Base-by-base conservation (phyloP, 2,329 filamentous ascomycete genomes). In the Ambrosiella xylebori region DNA sequence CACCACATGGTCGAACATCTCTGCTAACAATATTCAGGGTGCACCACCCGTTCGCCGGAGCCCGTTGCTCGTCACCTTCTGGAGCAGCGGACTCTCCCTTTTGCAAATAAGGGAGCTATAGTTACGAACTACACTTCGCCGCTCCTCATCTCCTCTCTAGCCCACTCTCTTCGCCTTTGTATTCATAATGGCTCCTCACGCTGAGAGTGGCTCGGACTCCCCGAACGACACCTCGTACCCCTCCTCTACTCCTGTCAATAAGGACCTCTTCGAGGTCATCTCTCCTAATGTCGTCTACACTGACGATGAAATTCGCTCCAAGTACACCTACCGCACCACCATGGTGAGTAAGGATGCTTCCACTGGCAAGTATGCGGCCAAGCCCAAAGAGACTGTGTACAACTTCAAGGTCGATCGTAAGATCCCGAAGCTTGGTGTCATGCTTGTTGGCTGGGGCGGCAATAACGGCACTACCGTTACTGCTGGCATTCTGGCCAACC, bases 381-480 rank as follows among this genome's bases (percentile, higher is more conserved):
- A 81, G 62, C 93, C 93, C 66, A 86, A 86, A 72, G 86, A 95
- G 74, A 93, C 86, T 62, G 74, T 84, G 65, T 98, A 97, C 71
- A 85, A 96, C 77, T 97, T 98, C 85, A 95, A 95, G 79, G 87
- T 93, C 67, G 86, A 95, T 70, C 88, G 91, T 71, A 87, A 86
- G 72, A 80, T 97, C 61, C 88, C 89, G 72, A 95, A 91, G 78
- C 81, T 88, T 64, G 93, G 93, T 68, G 81, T 96, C 76, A 97
- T 98, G 93, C 80, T 98, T 64, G 91, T 98, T 64, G 93, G 93
- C 63, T 91, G 86, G 82, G 93, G 93, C 72, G 93, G 93, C 68
- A 98, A 98, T 81, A 98, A 98, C 70, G 93, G 93, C 64, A 88
- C 88, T 64, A 98, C 93, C 60, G 88, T 98, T 62, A 97, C 93